Conservation (phyloP, 1,139 yeast species). For the Candida frijolesensis region DNA sequence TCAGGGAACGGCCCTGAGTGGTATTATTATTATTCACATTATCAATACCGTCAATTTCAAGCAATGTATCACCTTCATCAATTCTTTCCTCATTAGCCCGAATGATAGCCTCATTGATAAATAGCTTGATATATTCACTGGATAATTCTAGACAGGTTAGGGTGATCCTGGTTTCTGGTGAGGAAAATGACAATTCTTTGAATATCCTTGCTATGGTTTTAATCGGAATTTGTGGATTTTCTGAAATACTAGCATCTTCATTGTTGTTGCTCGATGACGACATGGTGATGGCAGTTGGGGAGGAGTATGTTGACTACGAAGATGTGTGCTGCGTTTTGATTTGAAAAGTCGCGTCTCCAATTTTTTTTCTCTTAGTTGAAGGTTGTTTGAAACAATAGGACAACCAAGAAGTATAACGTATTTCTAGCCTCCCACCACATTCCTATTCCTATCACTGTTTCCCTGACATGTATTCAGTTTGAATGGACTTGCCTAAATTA, state of each 20-base stretch:
- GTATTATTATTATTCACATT: constrained; percentile 19
- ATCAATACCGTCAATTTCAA: constrained; percentile 37
- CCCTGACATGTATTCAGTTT: too few relatives aligned
- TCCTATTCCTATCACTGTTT: too few relatives aligned
- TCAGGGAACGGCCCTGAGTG: constrained; percentile 14
- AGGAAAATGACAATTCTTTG: constrained; percentile 53
- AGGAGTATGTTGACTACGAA: too few relatives aligned
- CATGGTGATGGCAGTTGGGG: neutral
- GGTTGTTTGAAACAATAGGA: too few relatives aligned
- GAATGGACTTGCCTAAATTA: too few relatives aligned
- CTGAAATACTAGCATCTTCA: neutral
- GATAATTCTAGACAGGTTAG: constrained; percentile 51
- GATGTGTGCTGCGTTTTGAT: too few relatives aligned
- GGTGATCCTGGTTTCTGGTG: constrained; percentile 50
- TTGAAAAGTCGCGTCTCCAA: too few relatives aligned
- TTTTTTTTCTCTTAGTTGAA: too few relatives aligned
- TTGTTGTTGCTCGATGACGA: neutral
- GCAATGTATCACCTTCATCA: constrained; percentile 29
- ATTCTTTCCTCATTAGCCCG: constrained; percentile 59
- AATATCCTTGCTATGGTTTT: constrained; percentile 58
- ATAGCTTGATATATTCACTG: constrained; percentile 59
- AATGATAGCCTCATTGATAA: constrained; percentile 63
- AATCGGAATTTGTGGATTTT: constrained; percentile 27
- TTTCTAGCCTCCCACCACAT: too few relatives aligned
- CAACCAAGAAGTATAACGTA: too few relatives aligned